Base-by-base conservation (phyloP, 116 monocot species). In the Dioscorea cayenensis region DNA sequence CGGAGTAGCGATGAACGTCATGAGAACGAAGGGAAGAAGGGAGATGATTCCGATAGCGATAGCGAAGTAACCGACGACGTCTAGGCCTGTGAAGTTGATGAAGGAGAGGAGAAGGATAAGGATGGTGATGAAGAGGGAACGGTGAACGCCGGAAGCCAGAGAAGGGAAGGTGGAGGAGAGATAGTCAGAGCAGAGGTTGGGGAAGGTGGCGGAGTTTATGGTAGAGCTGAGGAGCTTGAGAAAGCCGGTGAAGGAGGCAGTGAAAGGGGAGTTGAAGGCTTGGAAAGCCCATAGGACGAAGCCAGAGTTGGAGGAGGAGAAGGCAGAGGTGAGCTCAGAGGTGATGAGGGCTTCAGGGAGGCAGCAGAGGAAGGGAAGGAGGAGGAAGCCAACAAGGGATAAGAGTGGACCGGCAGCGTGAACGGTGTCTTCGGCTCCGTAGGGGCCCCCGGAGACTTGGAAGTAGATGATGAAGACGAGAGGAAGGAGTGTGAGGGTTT, bases 81-180 rank as follows among this genome's bases (percentile, higher is more conserved):
- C 36, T 14, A 95, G 79, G 6, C 95, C 95, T 6, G 82, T 89
- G 73, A 84, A 92, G 68, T 91, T 92, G 32, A 95, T 64, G 64
- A 84, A 72, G 4, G 95, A 92, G 18, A 95, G 85, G 29, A 51
- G 18, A 4, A 85, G 16, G 28, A 83, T 84, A 58, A 84, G 69
- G 14, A 28, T 65, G 1, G 73, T 28, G 20, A 89, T 22, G 11
- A 83, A 64, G 19, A 61, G 28, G 58, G 60, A 43, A 12, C 83
- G 73, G 14, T 74, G 82, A 0, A 29, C 32, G 37, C 92, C 87
- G 49, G 48, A n/a, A n/a, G n/a, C n/a, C n/a, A 85, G 83, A 19
- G 49, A 87, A 78, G 71, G 73, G 23, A 28, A 68, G 70, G 49
- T 86, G 80, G 20, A 74, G 38, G 74, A 69, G n/a, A 83, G 71